Evolutionary conservation across 306 rosid species (phyloP).

Genomic region (Fragaria iinumae): DNA sequence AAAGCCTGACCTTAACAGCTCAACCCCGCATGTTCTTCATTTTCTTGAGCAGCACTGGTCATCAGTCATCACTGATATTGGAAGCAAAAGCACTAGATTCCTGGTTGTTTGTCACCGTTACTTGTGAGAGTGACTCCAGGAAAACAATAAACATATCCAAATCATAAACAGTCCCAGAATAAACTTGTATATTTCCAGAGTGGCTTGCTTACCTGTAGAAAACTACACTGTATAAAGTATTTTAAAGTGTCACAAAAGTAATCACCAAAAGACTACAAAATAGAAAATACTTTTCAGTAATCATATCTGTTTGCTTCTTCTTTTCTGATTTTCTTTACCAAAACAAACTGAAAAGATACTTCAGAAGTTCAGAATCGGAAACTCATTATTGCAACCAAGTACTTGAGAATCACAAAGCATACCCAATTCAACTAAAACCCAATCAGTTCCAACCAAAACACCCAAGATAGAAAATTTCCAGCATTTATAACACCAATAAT

Average conservation of each 20-base stretch:
- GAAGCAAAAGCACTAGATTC: constrained; percentile 67
- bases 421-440: not conserved
- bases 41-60: constrained; percentile 25
- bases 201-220: constrained; percentile 42
- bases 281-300: not conserved
- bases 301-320: constrained; percentile 17
- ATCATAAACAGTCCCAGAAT: constrained; percentile 31
- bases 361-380: constrained; percentile 9
- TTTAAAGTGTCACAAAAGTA: constrained; percentile 4
- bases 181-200: constrained; percentile 22
- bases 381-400: not conserved
- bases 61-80: constrained; percentile 22
- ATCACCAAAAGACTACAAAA: constrained; percentile 14
- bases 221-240: constrained; percentile 21
- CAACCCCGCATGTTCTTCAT: constrained; percentile 63
- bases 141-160: constrained; percentile 42
- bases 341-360: not conserved
- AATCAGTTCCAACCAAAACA: not conserved
- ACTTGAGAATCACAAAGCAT: not conserved
- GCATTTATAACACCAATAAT: not conserved
- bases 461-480: not conserved
- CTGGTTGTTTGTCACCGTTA: constrained; percentile 63
- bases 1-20: constrained; percentile 34
- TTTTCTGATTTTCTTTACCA: not conserved
- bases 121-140: constrained; percentile 27